Conservation (phyloP, 202 grass and related monocot species). For the Setaria viridis region DNA sequence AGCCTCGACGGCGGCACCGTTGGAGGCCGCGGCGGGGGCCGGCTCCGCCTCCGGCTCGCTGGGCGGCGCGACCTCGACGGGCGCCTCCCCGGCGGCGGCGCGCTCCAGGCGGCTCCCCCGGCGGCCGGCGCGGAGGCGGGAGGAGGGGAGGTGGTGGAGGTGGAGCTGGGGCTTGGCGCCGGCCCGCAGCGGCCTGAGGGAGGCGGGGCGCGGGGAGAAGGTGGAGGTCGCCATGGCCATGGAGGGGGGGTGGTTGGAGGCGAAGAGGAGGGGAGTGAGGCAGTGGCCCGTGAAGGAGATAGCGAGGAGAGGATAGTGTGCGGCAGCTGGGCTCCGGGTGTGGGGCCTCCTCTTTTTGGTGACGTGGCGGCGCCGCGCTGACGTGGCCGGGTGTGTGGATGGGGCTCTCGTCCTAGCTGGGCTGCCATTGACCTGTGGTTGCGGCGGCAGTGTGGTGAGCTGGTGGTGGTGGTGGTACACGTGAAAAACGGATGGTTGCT, state of each 20-base stretch:
- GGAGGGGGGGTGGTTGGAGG: neutral
- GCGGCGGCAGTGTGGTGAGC: too few relatives aligned
- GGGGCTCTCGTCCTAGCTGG: constrained; percentile 18
- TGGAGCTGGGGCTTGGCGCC: neutral
- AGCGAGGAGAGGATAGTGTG: constrained; percentile 34
- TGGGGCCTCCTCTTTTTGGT: neutral
- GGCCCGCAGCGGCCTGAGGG: constrained; percentile 31
- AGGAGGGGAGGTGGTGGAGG: constrained; percentile 25
- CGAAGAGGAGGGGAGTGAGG: neutral
- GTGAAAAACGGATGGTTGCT: neutral
- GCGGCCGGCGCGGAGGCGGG: constrained; percentile 6
- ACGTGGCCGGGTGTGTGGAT: constrained; percentile 1
- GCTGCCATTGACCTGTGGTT: constrained; percentile 24
- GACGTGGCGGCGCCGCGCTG: constrained; percentile 19
- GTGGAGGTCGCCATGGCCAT: constrained; percentile 66
- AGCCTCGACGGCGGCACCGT: constrained; percentile 47
- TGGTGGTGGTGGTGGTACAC: neutral
- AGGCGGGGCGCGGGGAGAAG: constrained; percentile 45
- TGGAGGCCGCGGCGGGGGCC: constrained; percentile 33
- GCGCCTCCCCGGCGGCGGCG: constrained; percentile 41
- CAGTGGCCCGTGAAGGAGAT: neutral
- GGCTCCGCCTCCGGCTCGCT: constrained; percentile 33
- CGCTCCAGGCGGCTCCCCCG: constrained; percentile 21
- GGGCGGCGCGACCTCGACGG: constrained; percentile 39
- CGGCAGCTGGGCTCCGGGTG: neutral